Evolutionary conservation across 2,329 filamentous ascomycete genomes (phyloP), one percentile per base, ranked within the genome.

Genomic region (Leptographium flavum): DNA sequence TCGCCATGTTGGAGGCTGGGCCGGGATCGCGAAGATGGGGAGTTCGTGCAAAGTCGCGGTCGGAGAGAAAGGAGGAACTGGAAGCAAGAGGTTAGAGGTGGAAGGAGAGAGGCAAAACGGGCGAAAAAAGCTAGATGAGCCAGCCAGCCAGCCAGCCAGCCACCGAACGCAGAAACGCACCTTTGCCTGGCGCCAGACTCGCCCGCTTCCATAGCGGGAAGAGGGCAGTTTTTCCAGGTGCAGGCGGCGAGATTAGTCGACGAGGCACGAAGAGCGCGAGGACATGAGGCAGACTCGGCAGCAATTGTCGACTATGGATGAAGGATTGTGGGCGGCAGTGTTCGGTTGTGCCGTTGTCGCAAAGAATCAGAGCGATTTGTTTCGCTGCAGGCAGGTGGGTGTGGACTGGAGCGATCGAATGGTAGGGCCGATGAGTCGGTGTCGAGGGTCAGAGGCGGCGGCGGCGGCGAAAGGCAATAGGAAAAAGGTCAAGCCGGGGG

Each of bases 191-290:
- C 49, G 51, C 55, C 57, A 54, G 55, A 54, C 46, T 62, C 61
- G 49, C 60, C 58, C 55, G 56, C 58, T 63, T 63, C 62, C 62
- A 65, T 65, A 58, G 57, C 62, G 58, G 60, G 55, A 39, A 31
- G 37, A 37, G 19, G 31, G 27, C 14, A 25, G 25, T 28, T 21
- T 39, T 42, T 36, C 38, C 27, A 21, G 36, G 27, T 37, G 25
- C 23, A 44, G 42, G 40, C 45, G 25, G 44, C 19, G 46, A 39
- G 45, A 38, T 37, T 50, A 51, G 40, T 50, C 32, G n/a, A 31
- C 19, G 15, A 19, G 22, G 25, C 25, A 21, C 15, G 10, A 36
- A 15, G 27, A 38, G 14, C 8, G 8, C 25, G 27, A 8, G 27
- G 35, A 31, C 25, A 38, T 44, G n/a, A 17, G 27, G 35, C 23